A percentile compares a stretch with the other conserved stretches of the same genome.
phyloP scores from a whole-genome alignment of 2,329 filamentous ascomycete genomes.

The Capronia coronata region DNA sequence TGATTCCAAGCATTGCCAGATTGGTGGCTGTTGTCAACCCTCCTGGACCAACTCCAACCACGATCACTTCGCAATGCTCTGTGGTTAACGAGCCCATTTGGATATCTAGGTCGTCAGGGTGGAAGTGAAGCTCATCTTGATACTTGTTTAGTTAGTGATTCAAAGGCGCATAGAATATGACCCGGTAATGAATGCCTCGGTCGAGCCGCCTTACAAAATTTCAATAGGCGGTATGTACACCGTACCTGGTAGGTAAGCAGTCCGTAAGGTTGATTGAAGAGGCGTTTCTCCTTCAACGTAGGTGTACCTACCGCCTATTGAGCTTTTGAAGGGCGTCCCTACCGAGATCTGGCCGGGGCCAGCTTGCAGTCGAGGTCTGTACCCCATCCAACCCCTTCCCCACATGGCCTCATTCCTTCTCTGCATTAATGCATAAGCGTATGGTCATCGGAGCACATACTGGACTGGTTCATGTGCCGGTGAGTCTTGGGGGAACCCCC shows the following conservation, averaged over 20 bases:
- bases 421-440: too few species aligned
- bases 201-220: too few species aligned
- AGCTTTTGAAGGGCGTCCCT: too few species aligned
- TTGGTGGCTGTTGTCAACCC: conserved; percentile 20
- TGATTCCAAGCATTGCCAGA: conserved; percentile 17
- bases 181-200: too few species aligned
- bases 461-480: background rate
- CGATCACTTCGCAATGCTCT: conserved; percentile 16
- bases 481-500: background rate
- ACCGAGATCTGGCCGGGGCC: too few species aligned
- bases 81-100: conserved; percentile 3
- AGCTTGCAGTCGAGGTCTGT: too few species aligned
- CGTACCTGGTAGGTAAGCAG: too few species aligned
- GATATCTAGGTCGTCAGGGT: background rate
- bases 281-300: too few species aligned
- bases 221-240: too few species aligned
- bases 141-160: conserved; percentile 4
- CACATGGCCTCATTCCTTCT: background rate
- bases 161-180: conserved; percentile 10
- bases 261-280: too few species aligned
- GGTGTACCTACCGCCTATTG: conserved; percentile 9
- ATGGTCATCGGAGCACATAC: too few species aligned
- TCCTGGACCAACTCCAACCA: conserved; percentile 20
- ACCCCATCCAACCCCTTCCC: conserved; percentile 1
- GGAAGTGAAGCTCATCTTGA: background rate